These are phyloP conservation scores for Acacia acuminata DNA, from an alignment of 306 rosid genomes.

Conservation along the genomic window DNA sequence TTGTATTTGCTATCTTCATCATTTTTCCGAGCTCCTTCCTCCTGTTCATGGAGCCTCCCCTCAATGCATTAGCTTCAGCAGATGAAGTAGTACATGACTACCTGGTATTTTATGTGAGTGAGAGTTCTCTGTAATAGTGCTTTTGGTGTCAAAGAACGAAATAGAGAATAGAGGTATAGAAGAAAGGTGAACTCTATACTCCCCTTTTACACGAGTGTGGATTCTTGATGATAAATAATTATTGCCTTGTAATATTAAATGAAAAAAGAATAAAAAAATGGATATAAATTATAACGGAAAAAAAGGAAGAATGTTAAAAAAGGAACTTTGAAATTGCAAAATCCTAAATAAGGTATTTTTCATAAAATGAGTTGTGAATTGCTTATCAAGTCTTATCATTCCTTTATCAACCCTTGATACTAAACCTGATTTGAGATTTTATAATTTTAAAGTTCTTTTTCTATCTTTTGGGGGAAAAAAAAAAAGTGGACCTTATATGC, in stretches of 20 bases:
- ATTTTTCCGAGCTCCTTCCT: conserved; percentile 51
- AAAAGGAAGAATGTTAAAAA: background rate
- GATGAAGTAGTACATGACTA: conserved; percentile 35
- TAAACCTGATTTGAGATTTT: too few species aligned
- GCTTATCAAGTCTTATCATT: too few species aligned
- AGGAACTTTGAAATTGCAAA: too few species aligned
- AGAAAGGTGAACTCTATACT: background rate
- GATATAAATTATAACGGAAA: too few species aligned
- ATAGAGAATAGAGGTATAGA: background rate
- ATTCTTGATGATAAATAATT: background rate
- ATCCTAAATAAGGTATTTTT: too few species aligned
- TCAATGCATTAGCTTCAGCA: conserved; percentile 44
- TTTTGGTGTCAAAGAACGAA: background rate
- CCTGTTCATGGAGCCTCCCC: conserved; percentile 75
- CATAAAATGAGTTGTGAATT: too few species aligned
- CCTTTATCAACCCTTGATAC: too few species aligned
- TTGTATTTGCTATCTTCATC: conserved; percentile 60
- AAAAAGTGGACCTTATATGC: background rate
- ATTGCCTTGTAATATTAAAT: background rate
- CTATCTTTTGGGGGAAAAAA: too few species aligned
- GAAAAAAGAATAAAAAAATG: background rate
- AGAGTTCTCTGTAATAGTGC: background rate
- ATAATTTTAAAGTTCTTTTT: too few species aligned
- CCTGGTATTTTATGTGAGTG: conserved; percentile 23
- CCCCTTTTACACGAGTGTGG: background rate